Percentiles rank a stretch among this genome's conserved stretches.
phyloP scores from a whole-genome alignment of 2,329 filamentous ascomycete genomes.

The Ophiostoma piceae region DNA sequence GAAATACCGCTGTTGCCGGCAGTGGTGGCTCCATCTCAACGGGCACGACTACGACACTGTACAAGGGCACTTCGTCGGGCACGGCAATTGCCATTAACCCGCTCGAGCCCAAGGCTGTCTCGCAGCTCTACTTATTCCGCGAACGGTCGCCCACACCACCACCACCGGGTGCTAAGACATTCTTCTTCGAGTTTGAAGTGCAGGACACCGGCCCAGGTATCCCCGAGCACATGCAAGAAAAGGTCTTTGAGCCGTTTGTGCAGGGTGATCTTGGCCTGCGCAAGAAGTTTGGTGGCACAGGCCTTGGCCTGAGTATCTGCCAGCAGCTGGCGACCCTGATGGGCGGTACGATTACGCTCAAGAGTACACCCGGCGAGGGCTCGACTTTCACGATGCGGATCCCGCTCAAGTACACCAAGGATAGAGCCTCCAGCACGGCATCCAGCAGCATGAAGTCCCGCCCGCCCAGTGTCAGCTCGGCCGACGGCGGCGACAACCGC shows the following conservation, averaged over 20 bases:
- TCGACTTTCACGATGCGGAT: slow-evolving; percentile 80
- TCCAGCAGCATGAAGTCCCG: slow-evolving; percentile 51
- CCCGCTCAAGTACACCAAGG: slow-evolving; percentile 69
- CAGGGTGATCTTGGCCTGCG: slow-evolving; percentile 86
- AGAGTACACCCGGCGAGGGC: slow-evolving; percentile 66
- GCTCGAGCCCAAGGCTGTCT: slow-evolving; percentile 47
- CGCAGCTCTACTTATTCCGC: slow-evolving; percentile 41
- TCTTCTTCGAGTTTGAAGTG: slow-evolving; percentile 81
- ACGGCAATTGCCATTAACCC: slow-evolving; percentile 60
- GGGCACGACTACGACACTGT: slow-evolving; percentile 22
- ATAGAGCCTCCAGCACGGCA: slow-evolving; percentile 50
- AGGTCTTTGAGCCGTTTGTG: slow-evolving; percentile 90
- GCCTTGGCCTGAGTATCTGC: slow-evolving; percentile 82
- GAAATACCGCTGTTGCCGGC: slow-evolving; percentile 13
- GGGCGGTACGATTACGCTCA: slow-evolving; percentile 68
- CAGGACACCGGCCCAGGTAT: slow-evolving; percentile 86
- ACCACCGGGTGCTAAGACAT: slow-evolving; percentile 57
- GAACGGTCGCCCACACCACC: slow-evolving; percentile 57
- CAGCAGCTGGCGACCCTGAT: slow-evolving; percentile 79
- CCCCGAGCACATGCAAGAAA: slow-evolving; percentile 66
- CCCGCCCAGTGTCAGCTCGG: slow-evolving; percentile 43
- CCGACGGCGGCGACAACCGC: slow-evolving; percentile 37
- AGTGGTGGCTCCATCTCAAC: slow-evolving; percentile 28
- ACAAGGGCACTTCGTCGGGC: slow-evolving; percentile 37
- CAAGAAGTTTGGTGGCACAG: slow-evolving; percentile 86